Conservation (phyloP, 495 filamentous ascomycete species). For the Chaetomidium leptoderma region DNA sequence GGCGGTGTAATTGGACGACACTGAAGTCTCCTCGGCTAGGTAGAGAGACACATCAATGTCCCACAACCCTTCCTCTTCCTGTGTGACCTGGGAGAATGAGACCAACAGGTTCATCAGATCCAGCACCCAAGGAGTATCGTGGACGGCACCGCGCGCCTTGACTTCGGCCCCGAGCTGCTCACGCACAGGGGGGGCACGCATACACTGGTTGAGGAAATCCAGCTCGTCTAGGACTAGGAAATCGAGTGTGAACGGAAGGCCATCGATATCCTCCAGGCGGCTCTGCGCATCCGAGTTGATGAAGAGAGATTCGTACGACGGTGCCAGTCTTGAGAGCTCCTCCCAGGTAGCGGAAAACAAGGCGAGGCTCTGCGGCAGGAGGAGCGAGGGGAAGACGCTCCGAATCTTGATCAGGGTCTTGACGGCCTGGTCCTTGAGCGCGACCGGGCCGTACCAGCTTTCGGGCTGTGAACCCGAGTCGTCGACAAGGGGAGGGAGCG, state of each 20-base stretch:
- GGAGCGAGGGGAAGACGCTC: conserved; percentile 71
- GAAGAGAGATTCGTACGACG: conserved; percentile 72
- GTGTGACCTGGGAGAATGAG: conserved; percentile 84
- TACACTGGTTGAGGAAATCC: conserved; percentile 83
- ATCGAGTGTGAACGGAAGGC: conserved; percentile 92
- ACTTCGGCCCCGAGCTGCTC: conserved; percentile 76
- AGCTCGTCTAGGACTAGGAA: conserved; percentile 88
- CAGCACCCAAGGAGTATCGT: conserved; percentile 66
- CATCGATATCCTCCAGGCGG: conserved; percentile 82
- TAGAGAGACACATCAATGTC: conserved; percentile 94
- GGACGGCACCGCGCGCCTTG: conserved; percentile 48
- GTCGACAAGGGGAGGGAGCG: conserved; percentile 53
- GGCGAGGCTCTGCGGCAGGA: conserved; percentile 69
- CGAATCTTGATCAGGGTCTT: conserved; percentile 92
- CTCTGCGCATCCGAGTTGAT: conserved; percentile 80
- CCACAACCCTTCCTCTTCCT: conserved; percentile 91
- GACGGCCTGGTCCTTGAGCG: conserved; percentile 82
- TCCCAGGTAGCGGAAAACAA: conserved; percentile 85
- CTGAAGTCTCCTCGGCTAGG: conserved; percentile 87
- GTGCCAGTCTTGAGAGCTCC: conserved; percentile 67
- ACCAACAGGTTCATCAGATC: conserved; percentile 79
- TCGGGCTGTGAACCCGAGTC: conserved; percentile 40
- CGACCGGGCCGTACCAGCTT: conserved; percentile 71
- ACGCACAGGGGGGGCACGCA: conserved; percentile 78
- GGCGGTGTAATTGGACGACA: conserved; percentile 95